Evolutionary conservation across 176 grass and related monocot genomes (phyloP).

Genomic region (maize (Zea mays)): Zm-B73-REFERENCE-NAM-5.0 NC_050104.1:124765001-124765500

Average conservation of each 20-base stretch:
- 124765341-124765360: not conserved
- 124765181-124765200: no score
- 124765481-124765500: not conserved
- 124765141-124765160: no score
- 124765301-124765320: not conserved
- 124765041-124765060: no score
- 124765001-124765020: no score
- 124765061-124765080: no score
- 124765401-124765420: not conserved
- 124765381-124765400: not conserved
- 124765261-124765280: not conserved
- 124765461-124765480: not conserved
- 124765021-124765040: no score
- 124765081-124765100: no score
- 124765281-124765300: not conserved
- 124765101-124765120: no score
- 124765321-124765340: not conserved
- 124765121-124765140: no score
- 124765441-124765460: not conserved
- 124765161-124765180: no score
- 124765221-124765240: not conserved
- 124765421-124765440: not conserved
- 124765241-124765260: slow-evolving; percentile 20
- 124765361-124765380: slow-evolving; percentile 14
- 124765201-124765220: no score